These are phyloP conservation scores for Arxiozyma bovina DNA, from an alignment of 1,139 yeast genomes.

Conservation along the genomic window DNA sequence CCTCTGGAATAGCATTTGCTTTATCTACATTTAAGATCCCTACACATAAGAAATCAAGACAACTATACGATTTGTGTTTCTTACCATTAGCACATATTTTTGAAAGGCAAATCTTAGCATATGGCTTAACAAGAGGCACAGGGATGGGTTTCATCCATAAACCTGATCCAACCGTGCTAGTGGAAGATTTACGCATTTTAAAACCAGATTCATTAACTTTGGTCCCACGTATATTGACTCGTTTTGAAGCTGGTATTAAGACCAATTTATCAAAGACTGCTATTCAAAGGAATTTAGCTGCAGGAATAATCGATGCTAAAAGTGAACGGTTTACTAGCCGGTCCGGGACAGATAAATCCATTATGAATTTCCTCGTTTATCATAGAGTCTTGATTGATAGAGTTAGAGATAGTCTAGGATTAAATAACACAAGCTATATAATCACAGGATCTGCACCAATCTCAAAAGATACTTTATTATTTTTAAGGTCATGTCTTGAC, in stretches of 20 bases:
- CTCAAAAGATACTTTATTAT: conserved; percentile 48
- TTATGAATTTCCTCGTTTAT: conserved; percentile 31
- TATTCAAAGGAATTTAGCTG: conserved; percentile 31
- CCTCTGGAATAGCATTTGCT: conserved; percentile 39
- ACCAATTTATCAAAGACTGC: conserved; percentile 30
- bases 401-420: conserved; percentile 49
- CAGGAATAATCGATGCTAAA: conserved; percentile 33
- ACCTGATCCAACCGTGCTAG: conserved; percentile 36
- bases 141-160: conserved; percentile 42
- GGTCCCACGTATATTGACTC: conserved; percentile 61
- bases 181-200: conserved; percentile 48
- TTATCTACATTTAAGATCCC: conserved; percentile 21
- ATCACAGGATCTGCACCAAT: conserved; percentile 73
- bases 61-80: conserved; percentile 33
- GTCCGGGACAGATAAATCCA: conserved; percentile 32
- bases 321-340: conserved; percentile 30
- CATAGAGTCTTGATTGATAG: conserved; percentile 45
- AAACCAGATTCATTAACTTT: conserved; percentile 47
- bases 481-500: conserved; percentile 54
- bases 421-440: conserved; percentile 39
- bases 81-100: conserved; percentile 68
- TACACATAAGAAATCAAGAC: conserved; percentile 11
- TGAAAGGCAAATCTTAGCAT: conserved; percentile 36
- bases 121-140: conserved; percentile 29
- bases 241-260: conserved; percentile 48